Conservation (phyloP, 441 rosid genomes). For the Erodium trifolium region DNA sequence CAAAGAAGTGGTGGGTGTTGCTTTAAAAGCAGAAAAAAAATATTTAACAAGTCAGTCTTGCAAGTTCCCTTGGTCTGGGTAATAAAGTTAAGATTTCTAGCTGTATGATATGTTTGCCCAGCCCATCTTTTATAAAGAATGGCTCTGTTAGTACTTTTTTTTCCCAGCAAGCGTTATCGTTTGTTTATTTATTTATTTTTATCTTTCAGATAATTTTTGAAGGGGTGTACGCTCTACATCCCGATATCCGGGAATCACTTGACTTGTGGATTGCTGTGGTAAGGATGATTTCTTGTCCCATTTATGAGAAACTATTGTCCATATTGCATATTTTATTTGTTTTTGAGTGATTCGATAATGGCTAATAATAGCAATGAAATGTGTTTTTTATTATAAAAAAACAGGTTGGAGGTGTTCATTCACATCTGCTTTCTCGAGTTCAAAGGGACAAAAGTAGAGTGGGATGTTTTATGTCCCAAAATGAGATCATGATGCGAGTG, state of each 20-base stretch:
- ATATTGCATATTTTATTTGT: constrained; percentile 1
- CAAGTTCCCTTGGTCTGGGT: not conserved
- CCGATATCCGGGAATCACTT: constrained; percentile 78
- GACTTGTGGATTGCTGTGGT: constrained; percentile 99
- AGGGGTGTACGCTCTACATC: constrained; percentile 97
- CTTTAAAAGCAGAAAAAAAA: not conserved
- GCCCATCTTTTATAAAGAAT: not conserved
- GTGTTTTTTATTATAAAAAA: constrained; percentile 25
- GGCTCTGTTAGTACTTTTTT: not conserved
- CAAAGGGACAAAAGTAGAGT: constrained; percentile 95
- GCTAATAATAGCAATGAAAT: constrained; percentile 12
- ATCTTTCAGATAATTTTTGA: constrained; percentile 73
- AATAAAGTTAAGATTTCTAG: not conserved
- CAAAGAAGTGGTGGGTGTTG: not conserved
- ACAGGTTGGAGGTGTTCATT: constrained; percentile 99
- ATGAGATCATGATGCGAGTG: constrained; percentile 94
- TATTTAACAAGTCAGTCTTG: too few relatives aligned
- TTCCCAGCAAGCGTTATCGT: constrained; percentile 1
- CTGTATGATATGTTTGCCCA: constrained; percentile 3
- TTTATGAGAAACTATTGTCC: constrained; percentile 15
- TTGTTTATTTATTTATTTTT: constrained; percentile 16
- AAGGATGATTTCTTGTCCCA: constrained; percentile 33
- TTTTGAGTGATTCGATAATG: not conserved
- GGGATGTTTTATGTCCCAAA: constrained; percentile 88
- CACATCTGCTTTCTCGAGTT: constrained; percentile 95